Percentiles rank a stretch among this genome's conserved stretches.
These are phyloP conservation scores for Colletotrichum tamarilloi DNA, from an alignment of 2,329 filamentous ascomycete species.

Conservation along the genomic window DNA sequence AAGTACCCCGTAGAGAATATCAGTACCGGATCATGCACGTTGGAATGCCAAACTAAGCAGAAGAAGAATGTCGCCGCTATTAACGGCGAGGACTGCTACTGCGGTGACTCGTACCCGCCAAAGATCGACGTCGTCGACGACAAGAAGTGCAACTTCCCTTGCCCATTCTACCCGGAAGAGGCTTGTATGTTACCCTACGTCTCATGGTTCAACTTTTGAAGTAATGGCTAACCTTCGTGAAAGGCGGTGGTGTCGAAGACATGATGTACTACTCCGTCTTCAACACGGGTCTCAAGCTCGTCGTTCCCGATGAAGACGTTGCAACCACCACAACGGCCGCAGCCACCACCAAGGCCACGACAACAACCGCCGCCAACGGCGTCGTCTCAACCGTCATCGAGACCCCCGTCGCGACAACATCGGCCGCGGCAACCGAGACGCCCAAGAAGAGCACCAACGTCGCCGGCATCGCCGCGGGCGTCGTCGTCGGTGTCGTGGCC, in stretches of 20 bases:
- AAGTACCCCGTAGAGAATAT: constrained; percentile 39
- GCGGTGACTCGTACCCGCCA: constrained; percentile 76
- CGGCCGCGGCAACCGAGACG: constrained; percentile 31
- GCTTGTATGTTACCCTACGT: constrained; percentile 67
- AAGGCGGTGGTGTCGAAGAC: constrained; percentile 49
- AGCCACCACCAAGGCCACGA: constrained; percentile 35
- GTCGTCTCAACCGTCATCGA: constrained; percentile 18
- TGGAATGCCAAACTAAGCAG: background rate
- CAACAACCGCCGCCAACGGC: constrained; percentile 37
- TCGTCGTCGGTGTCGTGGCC: constrained; percentile 84
- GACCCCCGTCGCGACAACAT: constrained; percentile 7
- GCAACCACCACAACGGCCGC: constrained; percentile 41
- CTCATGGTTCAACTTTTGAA: background rate
- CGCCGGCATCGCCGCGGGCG: constrained; percentile 87
- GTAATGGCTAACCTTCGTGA: constrained; percentile 14
- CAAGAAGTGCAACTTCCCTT: constrained; percentile 71
- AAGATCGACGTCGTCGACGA: constrained; percentile 64
- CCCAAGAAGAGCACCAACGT: constrained; percentile 67
- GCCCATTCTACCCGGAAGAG: constrained; percentile 70
- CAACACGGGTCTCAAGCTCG: constrained; percentile 60
- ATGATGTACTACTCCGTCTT: constrained; percentile 55
- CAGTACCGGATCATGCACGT: constrained; percentile 56
- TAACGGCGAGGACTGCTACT: constrained; percentile 75
- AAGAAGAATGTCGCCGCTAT: constrained; percentile 71
- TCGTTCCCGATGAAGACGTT: constrained; percentile 48